phyloP scores from a whole-genome alignment of 148 eudicot genomes.

The Dysphania ambrosioides region DNA sequence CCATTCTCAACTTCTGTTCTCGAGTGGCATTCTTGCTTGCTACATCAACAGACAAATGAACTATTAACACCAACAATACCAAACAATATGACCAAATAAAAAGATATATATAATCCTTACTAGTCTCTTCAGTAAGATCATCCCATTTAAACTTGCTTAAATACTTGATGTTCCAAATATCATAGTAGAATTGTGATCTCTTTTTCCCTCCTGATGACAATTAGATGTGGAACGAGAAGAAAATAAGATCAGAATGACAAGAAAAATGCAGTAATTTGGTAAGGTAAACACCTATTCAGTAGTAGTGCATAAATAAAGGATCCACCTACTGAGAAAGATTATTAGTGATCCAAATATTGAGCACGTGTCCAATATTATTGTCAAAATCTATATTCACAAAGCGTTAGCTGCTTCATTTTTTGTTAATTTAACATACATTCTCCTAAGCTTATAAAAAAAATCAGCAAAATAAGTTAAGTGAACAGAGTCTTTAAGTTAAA shows the following conservation, averaged over 20 bases:
- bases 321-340: too few relatives aligned
- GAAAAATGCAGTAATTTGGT: slow-evolving; percentile 1
- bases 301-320: too few relatives aligned
- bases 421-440: too few relatives aligned
- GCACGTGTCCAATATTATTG: too few relatives aligned
- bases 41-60: slow-evolving; percentile 20
- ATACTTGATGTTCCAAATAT: slow-evolving; percentile 90
- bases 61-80: neutral
- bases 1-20: slow-evolving; percentile 79
- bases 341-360: too few relatives aligned
- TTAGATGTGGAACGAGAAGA: neutral
- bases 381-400: too few relatives aligned
- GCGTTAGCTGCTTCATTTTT: too few relatives aligned
- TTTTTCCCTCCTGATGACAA: slow-evolving; percentile 73
- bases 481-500: too few relatives aligned
- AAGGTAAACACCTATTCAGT: neutral
- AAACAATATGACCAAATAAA: slow-evolving; percentile 12
- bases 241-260: neutral
- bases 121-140: slow-evolving; percentile 77
- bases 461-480: too few relatives aligned
- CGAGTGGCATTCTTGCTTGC: slow-evolving; percentile 65
- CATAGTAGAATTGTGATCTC: slow-evolving; percentile 73
- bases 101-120: slow-evolving; percentile 32
- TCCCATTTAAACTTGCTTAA: slow-evolving; percentile 97
- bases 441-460: too few relatives aligned